Conservation (phyloP, 768 basidiomycete species). For the Cyclocybe aegerita region DNA sequence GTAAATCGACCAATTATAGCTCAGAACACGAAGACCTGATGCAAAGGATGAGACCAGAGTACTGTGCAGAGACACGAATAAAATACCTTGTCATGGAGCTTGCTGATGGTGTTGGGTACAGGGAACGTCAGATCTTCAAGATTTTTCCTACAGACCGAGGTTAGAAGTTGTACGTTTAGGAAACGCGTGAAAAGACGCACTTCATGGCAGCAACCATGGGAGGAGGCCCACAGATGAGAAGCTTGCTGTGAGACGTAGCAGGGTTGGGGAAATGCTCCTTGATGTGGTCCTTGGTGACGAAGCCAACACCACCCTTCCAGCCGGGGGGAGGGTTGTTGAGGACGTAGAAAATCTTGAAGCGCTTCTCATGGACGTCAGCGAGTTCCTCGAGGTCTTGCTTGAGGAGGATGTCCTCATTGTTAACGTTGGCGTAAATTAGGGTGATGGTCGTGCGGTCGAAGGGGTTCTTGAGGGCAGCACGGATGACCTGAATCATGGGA, state of each 20-base stretch:
- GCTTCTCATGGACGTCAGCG: constrained; percentile 50
- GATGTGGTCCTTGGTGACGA: constrained; percentile 92
- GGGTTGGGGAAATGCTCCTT: constrained; percentile 73
- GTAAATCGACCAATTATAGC: neutral
- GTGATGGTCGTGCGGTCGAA: constrained; percentile 77
- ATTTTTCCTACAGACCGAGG: constrained; percentile 62
- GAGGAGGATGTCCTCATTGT: constrained; percentile 88
- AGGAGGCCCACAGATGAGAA: constrained; percentile 81
- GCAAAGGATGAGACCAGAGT: constrained; percentile 9
- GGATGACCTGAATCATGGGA: constrained; percentile 98
- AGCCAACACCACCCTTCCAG: constrained; percentile 91
- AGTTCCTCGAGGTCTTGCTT: constrained; percentile 86
- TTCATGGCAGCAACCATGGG: constrained; percentile 57
- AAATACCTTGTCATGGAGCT: constrained; percentile 81
- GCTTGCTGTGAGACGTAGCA: constrained; percentile 65
- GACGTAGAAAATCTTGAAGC: constrained; percentile 84
- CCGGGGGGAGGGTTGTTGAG: constrained; percentile 89
- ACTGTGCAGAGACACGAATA: constrained; percentile 5
- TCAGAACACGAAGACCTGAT: constrained; percentile 47
- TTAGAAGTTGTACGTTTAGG: constrained; percentile 5
- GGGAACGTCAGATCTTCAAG: constrained; percentile 87
- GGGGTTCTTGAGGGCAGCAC: constrained; percentile 90
- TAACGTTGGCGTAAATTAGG: constrained; percentile 97
- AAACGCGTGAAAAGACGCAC: constrained; percentile 25
- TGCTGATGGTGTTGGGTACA: constrained; percentile 86